Evolutionary conservation across 371 early-diverging fungal species (phyloP), one percentile per base, ranked within the genome.

Genomic region (Saksenaea oblongispora): DNA sequence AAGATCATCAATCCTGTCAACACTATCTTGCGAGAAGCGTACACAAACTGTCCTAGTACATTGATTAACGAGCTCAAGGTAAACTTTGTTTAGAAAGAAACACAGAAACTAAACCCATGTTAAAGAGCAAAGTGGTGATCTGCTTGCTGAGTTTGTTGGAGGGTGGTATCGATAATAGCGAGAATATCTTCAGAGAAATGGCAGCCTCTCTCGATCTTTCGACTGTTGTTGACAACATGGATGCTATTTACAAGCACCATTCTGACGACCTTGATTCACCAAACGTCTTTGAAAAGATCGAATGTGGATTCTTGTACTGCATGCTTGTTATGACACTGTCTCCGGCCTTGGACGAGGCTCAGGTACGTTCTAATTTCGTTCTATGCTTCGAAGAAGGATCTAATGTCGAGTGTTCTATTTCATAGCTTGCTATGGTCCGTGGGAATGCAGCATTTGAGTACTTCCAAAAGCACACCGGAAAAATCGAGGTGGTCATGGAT

Each of bases 1-100:
- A 86, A 86, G 59, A 75, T 86, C 54, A 69, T 86, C 22, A 74
- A 78, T 24, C 79, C 86, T 15, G 74, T 83, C 35, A 86, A 84
- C 63, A 65, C 62, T 4, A 82, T 86, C 24, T 64, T 83, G 26
- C 68, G 71, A 14, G 80, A 84, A 35, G 34, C 67, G 1, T 74
- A 76, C 54, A 62, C 47, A 1, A 63, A 70, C 15, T 74, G 74
- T 36, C 74, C 75, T 15, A 47, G 39, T 36, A 41, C 63, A 5
- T 58, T 69, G 13, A 73, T 78, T 1, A 59, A 72, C 13, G 77
- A 78, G 37, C 62, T 86, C 22, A 84, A 83, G 72, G 83, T 69
- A 69, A 41, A 8, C 17, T 18, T n/a, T 31, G 17, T 22, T 15
- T 8, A 1, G 24, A 7, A 39, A 18, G 9, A 28, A 42, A 35